These are phyloP conservation scores for Endoconidiophora laricicola DNA, from an alignment of 2,329 filamentous ascomycete genomes.

Conservation along the genomic window DNA sequence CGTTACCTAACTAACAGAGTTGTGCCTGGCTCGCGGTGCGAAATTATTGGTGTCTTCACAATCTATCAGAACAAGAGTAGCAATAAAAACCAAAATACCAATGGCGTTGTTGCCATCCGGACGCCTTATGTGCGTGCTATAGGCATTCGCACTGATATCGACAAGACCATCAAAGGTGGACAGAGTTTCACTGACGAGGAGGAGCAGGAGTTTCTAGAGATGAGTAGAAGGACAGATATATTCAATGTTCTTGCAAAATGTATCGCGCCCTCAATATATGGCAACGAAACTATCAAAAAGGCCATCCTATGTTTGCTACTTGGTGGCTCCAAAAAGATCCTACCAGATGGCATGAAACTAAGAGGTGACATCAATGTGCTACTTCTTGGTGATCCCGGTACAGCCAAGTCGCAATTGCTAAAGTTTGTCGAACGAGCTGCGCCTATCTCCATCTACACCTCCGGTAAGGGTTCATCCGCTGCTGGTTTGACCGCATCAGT, in stretches of 20 bases:
- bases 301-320: conserved; percentile 85
- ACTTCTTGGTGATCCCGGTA: conserved; percentile 91
- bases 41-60: conserved; percentile 91
- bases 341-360: conserved; percentile 93
- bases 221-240: conserved; percentile 82
- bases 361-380: conserved; percentile 97
- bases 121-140: conserved; percentile 90
- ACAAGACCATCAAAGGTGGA: conserved; percentile 74
- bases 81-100: conserved; percentile 54
- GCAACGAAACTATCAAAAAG: conserved; percentile 92
- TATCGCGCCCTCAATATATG: conserved; percentile 94
- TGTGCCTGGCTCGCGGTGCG: conserved; percentile 86
- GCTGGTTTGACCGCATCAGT: conserved; percentile 96
- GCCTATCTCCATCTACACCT: conserved; percentile 96
- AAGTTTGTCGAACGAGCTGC: conserved; percentile 97
- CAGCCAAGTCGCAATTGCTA: conserved; percentile 88
- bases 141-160: conserved; percentile 78
- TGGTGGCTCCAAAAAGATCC: conserved; percentile 91
- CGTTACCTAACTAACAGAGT: conserved; percentile 90
- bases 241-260: conserved; percentile 81
- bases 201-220: conserved; percentile 85
- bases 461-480: conserved; percentile 91
- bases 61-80: conserved; percentile 83
- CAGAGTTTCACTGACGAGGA: conserved; percentile 84
- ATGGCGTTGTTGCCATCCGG: conserved; percentile 78